These are phyloP conservation scores for Vishniacozyma victoriae DNA, from an alignment of 768 basidiomycete genomes.

Conservation along the genomic window DNA sequence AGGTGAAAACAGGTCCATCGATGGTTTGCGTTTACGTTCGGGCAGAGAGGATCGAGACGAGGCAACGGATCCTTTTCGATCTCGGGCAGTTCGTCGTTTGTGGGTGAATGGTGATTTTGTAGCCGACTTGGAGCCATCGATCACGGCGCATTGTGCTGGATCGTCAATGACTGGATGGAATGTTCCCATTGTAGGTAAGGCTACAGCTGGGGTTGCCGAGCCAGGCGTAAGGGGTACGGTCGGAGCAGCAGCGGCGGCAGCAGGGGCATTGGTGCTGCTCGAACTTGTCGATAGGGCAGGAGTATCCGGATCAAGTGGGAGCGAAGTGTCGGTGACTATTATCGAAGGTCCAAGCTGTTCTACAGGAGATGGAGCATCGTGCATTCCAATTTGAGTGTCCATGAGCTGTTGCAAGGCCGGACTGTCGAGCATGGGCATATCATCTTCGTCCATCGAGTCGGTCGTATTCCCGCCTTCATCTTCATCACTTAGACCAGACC, in stretches of 20 bases:
- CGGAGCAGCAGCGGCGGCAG: constrained; percentile 2
- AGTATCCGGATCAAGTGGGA: constrained; percentile 4
- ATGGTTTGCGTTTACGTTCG: constrained; percentile 21
- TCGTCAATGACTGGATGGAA: constrained; percentile 36
- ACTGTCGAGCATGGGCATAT: constrained; percentile 41
- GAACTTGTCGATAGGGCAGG: constrained; percentile 15
- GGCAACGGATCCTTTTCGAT: constrained; percentile 17
- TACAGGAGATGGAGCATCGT: constrained; percentile 1
- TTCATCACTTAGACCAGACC: constrained; percentile 31
- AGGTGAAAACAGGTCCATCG: constrained; percentile 25
- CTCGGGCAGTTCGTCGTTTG: constrained; percentile 21
- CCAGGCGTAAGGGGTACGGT: constrained; percentile 6
- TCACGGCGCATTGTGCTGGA: constrained; percentile 37
- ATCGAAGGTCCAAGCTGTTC: constrained; percentile 13
- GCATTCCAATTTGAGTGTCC: constrained; percentile 15
- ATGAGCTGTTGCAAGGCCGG: constrained; percentile 33
- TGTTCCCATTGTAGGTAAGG: constrained; percentile 36
- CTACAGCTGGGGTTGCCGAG: not conserved
- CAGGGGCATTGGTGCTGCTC: constrained; percentile 5
- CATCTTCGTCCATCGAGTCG: constrained; percentile 43
- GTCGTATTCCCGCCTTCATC: constrained; percentile 36
- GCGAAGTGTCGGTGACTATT: constrained; percentile 27
- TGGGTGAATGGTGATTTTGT: constrained; percentile 42
- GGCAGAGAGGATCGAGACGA: constrained; percentile 3
- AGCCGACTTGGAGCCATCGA: constrained; percentile 28